Base-by-base conservation (phyloP, 2,329 filamentous ascomycete species). In the Hymenoscyphus fructigenus region DNA sequence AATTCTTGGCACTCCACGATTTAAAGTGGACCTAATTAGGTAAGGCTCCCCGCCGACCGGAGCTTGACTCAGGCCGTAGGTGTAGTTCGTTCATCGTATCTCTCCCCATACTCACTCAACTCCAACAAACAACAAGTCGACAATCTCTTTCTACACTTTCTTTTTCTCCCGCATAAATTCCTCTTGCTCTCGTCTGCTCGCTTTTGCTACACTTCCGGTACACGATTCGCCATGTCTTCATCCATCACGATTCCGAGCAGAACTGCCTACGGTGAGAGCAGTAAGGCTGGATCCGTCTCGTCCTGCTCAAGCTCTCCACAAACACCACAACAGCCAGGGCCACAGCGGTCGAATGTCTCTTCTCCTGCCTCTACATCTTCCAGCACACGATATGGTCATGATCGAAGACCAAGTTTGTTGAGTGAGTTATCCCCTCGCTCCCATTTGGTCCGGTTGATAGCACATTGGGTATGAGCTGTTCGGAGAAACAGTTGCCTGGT, bases 221-320 rank as follows among this genome's bases (percentile, higher is more conserved):
- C n/a, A 41, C 60, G 28, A 29, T 47, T 64, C 64, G 70, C 47
- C 53, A 75, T 89, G 86, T 88, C 87, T 66, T 88, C 88, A 65
- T 90, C 87, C 66, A 91, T 91, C 78, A 82, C 84, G 69, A 92
- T 92, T 71, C 89, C 88, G 3, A 75, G 78, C 23, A 68, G 78
- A 82, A 67, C 75, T 74, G 68, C 47, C 47, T 71, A 77, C 77
- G 67, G 78, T 73, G 71, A 75, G 64, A 70, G 68, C 61, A 73
- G 69, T 68, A 84, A 86, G 75, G 78, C 80, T 68, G 77, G 68
- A 73, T 84, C 83, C 38, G 83, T 84, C 2, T 86, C 84, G 29
- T 84, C 85, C 23, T 84, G 84, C 74, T 84, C 85, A n/a, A 85
- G 79, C 72, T 84, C 84, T 23, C 80, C 82, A 36, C 81, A 79